phyloP scores from a whole-genome alignment of 331 rosid genomes.

The Stylosanthes scabra region DNA sequence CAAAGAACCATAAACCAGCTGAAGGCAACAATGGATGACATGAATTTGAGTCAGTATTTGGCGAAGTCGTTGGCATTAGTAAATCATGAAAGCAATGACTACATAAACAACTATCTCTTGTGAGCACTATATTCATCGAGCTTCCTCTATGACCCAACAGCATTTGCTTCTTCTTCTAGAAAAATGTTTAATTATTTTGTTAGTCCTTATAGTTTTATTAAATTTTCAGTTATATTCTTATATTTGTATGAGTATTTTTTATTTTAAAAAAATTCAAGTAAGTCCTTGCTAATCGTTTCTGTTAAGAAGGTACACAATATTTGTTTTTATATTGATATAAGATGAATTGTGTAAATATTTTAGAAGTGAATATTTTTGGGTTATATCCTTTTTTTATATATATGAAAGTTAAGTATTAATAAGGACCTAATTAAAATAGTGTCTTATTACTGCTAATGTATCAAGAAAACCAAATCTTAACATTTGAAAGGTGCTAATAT shows the following conservation, averaged over 20 bases:
- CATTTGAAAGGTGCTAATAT: background rate
- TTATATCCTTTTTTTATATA: too few relatives aligned
- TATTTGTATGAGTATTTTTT: too few relatives aligned
- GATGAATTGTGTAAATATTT: too few relatives aligned
- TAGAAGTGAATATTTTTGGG: too few relatives aligned
- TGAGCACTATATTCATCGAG: slow-evolving; percentile 32
- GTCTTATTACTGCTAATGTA: background rate
- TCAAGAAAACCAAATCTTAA: background rate
- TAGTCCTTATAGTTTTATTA: too few relatives aligned
- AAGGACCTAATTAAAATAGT: background rate
- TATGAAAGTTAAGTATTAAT: too few relatives aligned
- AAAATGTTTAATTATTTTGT: too few relatives aligned
- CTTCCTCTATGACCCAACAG: slow-evolving; percentile 24
- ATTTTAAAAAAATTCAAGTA: background rate
- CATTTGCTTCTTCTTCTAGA: background rate
- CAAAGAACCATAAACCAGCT: slow-evolving; percentile 38
- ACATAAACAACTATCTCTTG: slow-evolving; percentile 48
- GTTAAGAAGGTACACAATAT: too few relatives aligned
- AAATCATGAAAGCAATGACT: slow-evolving; percentile 49
- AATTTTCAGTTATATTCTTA: background rate
- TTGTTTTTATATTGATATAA: too few relatives aligned
- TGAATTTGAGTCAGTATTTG: slow-evolving; percentile 37
- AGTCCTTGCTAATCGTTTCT: too few relatives aligned
- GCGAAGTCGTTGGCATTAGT: slow-evolving; percentile 40
- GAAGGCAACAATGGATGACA: slow-evolving; percentile 37